phyloP scores from a whole-genome alignment of 768 basidiomycete species.

The Agrocybe pediades region DNA sequence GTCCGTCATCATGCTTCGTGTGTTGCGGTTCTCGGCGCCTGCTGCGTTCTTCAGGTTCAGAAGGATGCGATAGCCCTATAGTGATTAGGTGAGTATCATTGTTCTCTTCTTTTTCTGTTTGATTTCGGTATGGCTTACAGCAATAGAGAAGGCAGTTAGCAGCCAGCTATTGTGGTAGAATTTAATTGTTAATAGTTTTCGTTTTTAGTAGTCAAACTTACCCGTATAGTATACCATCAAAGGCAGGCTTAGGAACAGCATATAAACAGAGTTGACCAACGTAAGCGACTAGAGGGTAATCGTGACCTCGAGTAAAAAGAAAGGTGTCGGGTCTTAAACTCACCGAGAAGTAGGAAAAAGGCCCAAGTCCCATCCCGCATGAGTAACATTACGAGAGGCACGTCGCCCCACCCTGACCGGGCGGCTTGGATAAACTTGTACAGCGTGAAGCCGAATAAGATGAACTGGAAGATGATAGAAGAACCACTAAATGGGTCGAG shows the following conservation, averaged over 20 bases:
- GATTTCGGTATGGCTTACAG: background rate
- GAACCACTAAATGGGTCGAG: conserved; percentile 19
- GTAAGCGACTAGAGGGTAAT: conserved; percentile 22
- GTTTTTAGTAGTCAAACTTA: background rate
- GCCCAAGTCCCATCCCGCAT: conserved; percentile 48
- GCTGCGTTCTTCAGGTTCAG: background rate
- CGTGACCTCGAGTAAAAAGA: background rate
- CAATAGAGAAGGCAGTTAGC: background rate
- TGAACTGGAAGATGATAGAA: conserved; percentile 36
- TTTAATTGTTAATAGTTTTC: background rate
- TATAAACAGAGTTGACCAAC: conserved; percentile 27
- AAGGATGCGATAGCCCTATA: background rate
- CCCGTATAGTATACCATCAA: conserved; percentile 18
- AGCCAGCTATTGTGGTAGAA: background rate
- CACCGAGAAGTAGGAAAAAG: conserved; percentile 41
- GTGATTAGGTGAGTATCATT: no score
- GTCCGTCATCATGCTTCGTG: no score
- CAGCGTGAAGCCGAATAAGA: conserved; percentile 37
- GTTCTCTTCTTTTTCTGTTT: no score
- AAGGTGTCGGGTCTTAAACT: background rate
- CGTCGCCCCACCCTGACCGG: conserved; percentile 38
- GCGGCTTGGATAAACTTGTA: conserved; percentile 33
- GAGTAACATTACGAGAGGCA: conserved; percentile 38
- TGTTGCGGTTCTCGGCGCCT: no score
- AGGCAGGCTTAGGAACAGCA: conserved; percentile 24